Evolutionary conservation across 345 rosid species (phyloP).

Genomic region (Microcos paniculata): DNA sequence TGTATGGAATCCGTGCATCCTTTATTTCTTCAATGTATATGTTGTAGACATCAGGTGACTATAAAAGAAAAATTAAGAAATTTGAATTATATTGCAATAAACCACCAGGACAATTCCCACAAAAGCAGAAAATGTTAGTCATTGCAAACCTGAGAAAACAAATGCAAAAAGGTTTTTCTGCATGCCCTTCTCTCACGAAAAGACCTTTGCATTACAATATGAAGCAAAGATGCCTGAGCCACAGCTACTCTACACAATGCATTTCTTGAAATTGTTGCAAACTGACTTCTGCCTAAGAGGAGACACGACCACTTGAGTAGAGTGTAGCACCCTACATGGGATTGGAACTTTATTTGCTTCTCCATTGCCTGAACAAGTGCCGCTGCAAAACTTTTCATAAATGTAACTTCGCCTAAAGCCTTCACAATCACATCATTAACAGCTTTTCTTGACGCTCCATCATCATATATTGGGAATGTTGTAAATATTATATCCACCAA

Average conservation of each 20-base stretch:
- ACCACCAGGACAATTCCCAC: background rate
- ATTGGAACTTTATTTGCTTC: slow-evolving; percentile 57
- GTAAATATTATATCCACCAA: slow-evolving; percentile 76
- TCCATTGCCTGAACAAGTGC: slow-evolving; percentile 87
- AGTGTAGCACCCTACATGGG: slow-evolving; percentile 63
- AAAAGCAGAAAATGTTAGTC: slow-evolving; percentile 9
- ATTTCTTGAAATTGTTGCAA: slow-evolving; percentile 71
- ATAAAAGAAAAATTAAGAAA: slow-evolving; percentile 31
- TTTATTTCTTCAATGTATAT: slow-evolving; percentile 61
- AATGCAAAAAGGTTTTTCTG: slow-evolving; percentile 58
- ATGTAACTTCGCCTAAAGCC: slow-evolving; percentile 46
- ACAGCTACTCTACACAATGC: slow-evolving; percentile 73
- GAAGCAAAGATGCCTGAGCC: slow-evolving; percentile 70
- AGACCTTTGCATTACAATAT: slow-evolving; percentile 59
- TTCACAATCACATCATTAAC: slow-evolving; percentile 73
- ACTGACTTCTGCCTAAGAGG: slow-evolving; percentile 67
- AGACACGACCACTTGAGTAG: slow-evolving; percentile 88
- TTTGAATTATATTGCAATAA: slow-evolving; percentile 5
- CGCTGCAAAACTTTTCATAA: slow-evolving; percentile 87
- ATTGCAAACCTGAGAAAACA: slow-evolving; percentile 73
- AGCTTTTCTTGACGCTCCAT: slow-evolving; percentile 73
- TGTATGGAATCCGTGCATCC: slow-evolving; percentile 65
- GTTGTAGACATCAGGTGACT: slow-evolving; percentile 68
- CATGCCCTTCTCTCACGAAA: slow-evolving; percentile 73
- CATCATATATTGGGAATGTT: slow-evolving; percentile 72